Conservation (phyloP, 139 green algal genomes). For the Asterochloris sp. region DNA sequence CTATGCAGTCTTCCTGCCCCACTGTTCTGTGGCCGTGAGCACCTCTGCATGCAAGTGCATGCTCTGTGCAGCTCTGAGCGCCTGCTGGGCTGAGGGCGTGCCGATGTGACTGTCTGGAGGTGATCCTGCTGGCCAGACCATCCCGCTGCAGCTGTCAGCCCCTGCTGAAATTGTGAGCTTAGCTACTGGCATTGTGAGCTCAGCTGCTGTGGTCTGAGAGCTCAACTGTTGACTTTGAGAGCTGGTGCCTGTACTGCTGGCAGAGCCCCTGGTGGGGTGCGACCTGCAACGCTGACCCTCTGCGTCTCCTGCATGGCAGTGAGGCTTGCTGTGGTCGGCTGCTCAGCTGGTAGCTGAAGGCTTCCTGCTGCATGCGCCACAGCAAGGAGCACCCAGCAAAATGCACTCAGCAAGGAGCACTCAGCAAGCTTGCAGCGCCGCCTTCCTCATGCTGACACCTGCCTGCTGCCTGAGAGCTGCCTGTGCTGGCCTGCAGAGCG, state of each 20-base stretch:
- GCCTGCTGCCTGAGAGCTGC: neutral
- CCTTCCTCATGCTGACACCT: neutral
- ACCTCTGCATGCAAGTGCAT: conserved; percentile 1
- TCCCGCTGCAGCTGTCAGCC: too few species aligned
- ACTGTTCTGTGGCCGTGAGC: neutral
- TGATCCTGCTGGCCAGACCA: too few species aligned
- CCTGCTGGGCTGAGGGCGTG: neutral
- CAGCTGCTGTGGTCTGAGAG: too few species aligned
- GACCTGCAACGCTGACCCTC: too few species aligned
- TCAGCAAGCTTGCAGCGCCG: neutral
- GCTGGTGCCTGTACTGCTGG: too few species aligned
- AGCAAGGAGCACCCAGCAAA: too few species aligned
- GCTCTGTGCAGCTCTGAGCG: neutral
- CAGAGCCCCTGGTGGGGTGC: too few species aligned
- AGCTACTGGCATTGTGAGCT: too few species aligned
- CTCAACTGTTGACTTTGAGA: too few species aligned
- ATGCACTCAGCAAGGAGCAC: neutral
- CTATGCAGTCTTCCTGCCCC: neutral
- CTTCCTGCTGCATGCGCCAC: neutral
- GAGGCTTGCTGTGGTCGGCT: neutral
- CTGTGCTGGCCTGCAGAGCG: neutral
- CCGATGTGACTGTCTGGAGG: neutral
- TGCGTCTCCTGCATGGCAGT: neutral
- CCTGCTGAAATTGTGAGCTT: too few species aligned
- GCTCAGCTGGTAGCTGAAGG: neutral